A percentile compares a stretch with the other conserved stretches of the same genome.
Conservation (phyloP, 2,329 filamentous ascomycete species). For the Colletotrichum destructivum region DNA sequence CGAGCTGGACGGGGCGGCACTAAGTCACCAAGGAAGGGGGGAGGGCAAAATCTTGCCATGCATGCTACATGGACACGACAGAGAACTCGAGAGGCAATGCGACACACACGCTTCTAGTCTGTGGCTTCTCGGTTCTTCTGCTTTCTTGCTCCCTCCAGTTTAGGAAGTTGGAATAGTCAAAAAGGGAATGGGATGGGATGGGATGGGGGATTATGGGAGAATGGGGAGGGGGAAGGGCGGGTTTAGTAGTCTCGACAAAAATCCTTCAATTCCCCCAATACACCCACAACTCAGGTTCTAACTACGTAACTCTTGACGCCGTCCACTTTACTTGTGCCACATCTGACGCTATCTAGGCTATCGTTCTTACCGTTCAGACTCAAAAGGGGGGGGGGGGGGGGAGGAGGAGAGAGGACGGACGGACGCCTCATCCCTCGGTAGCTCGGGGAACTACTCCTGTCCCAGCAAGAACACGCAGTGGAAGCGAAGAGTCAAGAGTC, state of each 20-base stretch:
- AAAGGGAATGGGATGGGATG: neutral
- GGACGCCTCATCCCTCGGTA: neutral
- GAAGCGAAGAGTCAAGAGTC: slow-evolving; percentile 8
- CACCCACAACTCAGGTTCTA: slow-evolving; percentile 1
- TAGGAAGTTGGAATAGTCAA: slow-evolving; percentile 11
- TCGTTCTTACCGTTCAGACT: neutral
- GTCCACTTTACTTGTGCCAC: neutral
- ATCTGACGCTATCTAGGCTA: neutral
- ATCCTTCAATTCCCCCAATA: slow-evolving; percentile 2
- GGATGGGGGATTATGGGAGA: too few relatives aligned
- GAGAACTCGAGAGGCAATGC: neutral
- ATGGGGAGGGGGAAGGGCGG: neutral
- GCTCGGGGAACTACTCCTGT: slow-evolving; percentile 6
- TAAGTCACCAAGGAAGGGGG: neutral
- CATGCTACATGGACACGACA: too few relatives aligned
- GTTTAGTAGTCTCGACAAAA: slow-evolving; percentile 11
- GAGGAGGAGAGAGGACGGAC: too few relatives aligned
- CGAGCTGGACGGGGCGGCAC: too few relatives aligned
- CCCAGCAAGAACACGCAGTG: neutral
- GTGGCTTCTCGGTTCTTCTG: neutral
- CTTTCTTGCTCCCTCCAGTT: neutral
- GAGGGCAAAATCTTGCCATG: too few relatives aligned
- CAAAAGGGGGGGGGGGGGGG: neutral
- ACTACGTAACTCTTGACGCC: neutral
- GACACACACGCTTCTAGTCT: neutral